Evolutionary conservation across 768 basidiomycete species (phyloP), one percentile per base, ranked within the genome.

Genomic region (Russula sp.): DNA sequence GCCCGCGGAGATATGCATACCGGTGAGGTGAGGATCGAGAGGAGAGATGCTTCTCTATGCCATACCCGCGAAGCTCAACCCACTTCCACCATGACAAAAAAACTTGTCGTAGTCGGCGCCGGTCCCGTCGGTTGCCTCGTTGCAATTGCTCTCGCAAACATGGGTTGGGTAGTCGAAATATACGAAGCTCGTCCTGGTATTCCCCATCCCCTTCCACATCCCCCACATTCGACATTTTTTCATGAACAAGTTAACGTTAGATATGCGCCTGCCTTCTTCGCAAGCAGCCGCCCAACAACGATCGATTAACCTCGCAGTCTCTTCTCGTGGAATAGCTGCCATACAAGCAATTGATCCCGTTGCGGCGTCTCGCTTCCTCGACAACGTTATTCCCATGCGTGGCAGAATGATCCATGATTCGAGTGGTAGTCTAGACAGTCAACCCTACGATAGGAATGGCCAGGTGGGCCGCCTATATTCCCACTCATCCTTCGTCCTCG

Each of bases 231-330:
- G 34, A n/a, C 32, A n/a, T 36, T 46, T 36, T 30, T 44, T 36
- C 49, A 58, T 16, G 26, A 50, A 53, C 34, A 34, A 34, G 30
- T 44, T 11, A 30, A 28, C 30, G 14, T 36, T 67, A 93, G 92
- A 93, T 78, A 79, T 89, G 69, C 86, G 92, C 51, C 80, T 89
- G 57, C 81, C 86, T 34, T 83, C 86, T 34, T 87, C 88, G 55
- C 87, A 83, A 74, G 80, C 80, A 51, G 80, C 78, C 60, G 76
- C 82, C 32, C 84, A 86, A 71, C 89, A 91, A 72, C 85, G 96
- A 62, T 97, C 94, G 62, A 97, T 98, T 76, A 98, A 98, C 78
- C 81, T 98, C 60, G 95, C 94, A 30, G 92, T 98, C 64, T 98
- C 95, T 22, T 87, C 93, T 63, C 86, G 96, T 50, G 96, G 95